phyloP scores from a whole-genome alignment of 192 early-diverging fungal genomes.

The Backusella macrospora region DNA sequence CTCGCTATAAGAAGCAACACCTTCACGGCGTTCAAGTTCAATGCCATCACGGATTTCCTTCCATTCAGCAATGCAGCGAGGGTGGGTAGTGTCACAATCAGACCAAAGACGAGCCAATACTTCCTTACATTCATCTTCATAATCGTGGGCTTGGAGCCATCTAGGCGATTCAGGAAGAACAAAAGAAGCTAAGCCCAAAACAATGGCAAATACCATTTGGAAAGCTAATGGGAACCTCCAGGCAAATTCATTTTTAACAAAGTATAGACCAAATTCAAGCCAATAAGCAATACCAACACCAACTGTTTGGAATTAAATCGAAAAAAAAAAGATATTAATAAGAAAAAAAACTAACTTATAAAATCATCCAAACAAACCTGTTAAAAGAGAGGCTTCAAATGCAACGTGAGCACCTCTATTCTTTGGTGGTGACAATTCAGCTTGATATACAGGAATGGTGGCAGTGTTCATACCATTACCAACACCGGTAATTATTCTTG shows the following conservation, averaged over 20 bases:
- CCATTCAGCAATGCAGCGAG: slow-evolving; percentile 24
- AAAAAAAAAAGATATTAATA: neutral
- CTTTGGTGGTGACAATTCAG: slow-evolving; percentile 57
- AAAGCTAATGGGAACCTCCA: slow-evolving; percentile 77
- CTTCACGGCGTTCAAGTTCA: slow-evolving; percentile 26
- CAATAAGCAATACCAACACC: slow-evolving; percentile 56
- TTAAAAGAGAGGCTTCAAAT: slow-evolving; percentile 50
- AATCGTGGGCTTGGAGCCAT: slow-evolving; percentile 57
- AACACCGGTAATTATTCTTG: slow-evolving; percentile 57
- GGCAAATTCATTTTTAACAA: slow-evolving; percentile 35
- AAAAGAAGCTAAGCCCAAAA: slow-evolving; percentile 59
- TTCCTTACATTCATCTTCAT: slow-evolving; percentile 26
- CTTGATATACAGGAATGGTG: slow-evolving; percentile 55
- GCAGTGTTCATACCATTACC: slow-evolving; percentile 58
- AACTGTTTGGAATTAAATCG: slow-evolving; percentile 30
- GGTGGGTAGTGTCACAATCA: slow-evolving; percentile 25
- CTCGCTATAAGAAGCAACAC: slow-evolving; percentile 31
- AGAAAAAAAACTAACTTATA: neutral
- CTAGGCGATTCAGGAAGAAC: slow-evolving; percentile 79
- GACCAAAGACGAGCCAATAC: slow-evolving; percentile 30
- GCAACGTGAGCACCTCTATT: slow-evolving; percentile 55
- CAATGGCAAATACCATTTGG: slow-evolving; percentile 70
- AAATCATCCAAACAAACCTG: neutral
- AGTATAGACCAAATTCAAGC: slow-evolving; percentile 47
- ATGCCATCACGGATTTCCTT: slow-evolving; percentile 26